Conservation (phyloP, 2,329 filamentous ascomycete species). For the Aspergillus spinulosporus region DNA sequence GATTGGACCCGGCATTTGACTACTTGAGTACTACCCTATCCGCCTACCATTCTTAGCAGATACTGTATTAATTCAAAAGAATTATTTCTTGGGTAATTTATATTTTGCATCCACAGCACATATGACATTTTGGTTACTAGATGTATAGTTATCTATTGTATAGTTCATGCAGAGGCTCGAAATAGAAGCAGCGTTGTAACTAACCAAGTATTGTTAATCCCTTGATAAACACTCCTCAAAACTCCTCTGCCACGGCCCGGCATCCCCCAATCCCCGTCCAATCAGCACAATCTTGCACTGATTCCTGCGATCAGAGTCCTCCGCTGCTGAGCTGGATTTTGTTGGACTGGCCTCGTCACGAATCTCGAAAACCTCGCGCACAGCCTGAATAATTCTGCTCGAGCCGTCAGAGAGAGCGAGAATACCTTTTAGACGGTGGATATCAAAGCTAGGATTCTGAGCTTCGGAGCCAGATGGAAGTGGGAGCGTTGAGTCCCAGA, state of each 20-base stretch:
- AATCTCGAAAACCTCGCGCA: slow-evolving; percentile 91
- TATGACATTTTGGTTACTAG: too few relatives aligned
- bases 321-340: slow-evolving; percentile 11
- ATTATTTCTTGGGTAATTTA: slow-evolving; percentile 1
- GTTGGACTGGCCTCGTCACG: slow-evolving; percentile 55
- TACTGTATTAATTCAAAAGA: slow-evolving; percentile 33
- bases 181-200: background rate
- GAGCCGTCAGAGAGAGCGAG: slow-evolving; percentile 65
- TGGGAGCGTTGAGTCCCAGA: slow-evolving; percentile 67
- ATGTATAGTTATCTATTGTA: background rate
- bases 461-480: slow-evolving; percentile 8
- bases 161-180: background rate
- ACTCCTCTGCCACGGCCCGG: slow-evolving; percentile 36
- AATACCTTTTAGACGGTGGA: slow-evolving; percentile 85
- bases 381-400: slow-evolving; percentile 81
- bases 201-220: background rate
- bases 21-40: background rate
- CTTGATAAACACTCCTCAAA: slow-evolving; percentile 33
- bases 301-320: slow-evolving; percentile 13
- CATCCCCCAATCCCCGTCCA: slow-evolving; percentile 44
- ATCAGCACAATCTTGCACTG: slow-evolving; percentile 51
- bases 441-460: slow-evolving; percentile 59
- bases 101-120: background rate
- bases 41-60: slow-evolving; percentile 21
- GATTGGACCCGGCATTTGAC: slow-evolving; percentile 15